Conservation (phyloP, 2,329 filamentous ascomycete species). For the Neofusicoccum laricinum region DNA sequence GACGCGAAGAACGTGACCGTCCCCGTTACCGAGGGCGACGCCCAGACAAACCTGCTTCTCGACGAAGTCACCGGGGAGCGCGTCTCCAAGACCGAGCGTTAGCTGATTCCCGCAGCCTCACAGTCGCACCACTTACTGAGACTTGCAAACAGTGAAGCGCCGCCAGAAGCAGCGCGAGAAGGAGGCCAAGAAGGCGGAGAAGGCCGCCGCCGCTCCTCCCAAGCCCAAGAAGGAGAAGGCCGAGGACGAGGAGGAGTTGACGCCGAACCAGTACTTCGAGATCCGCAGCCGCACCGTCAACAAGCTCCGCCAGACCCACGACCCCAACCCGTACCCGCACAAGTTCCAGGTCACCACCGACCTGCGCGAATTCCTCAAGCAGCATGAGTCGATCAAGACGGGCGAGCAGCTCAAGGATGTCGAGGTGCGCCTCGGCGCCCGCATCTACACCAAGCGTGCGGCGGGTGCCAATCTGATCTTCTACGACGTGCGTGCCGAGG, state of each 20-base stretch:
- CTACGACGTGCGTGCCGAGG: slow-evolving; percentile 79
- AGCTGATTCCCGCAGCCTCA: slow-evolving; percentile 10
- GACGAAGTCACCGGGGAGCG: slow-evolving; percentile 92
- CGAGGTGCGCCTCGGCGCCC: slow-evolving; percentile 72
- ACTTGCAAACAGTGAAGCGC: slow-evolving; percentile 75
- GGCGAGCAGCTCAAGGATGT: slow-evolving; percentile 78
- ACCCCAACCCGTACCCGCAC: slow-evolving; percentile 78
- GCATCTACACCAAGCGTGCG: slow-evolving; percentile 76
- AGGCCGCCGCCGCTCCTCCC: slow-evolving; percentile 66
- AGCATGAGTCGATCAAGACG: slow-evolving; percentile 80
- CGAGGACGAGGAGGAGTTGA: slow-evolving; percentile 69
- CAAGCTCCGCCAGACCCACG: slow-evolving; percentile 68
- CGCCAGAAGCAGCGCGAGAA: slow-evolving; percentile 86
- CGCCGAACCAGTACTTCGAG: slow-evolving; percentile 90
- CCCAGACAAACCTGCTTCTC: slow-evolving; percentile 65
- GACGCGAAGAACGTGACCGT: slow-evolving; percentile 62
- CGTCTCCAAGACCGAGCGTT: slow-evolving; percentile 51
- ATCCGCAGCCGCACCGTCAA: slow-evolving; percentile 83
- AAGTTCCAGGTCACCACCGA: slow-evolving; percentile 86
- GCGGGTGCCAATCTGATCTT: slow-evolving; percentile 84
- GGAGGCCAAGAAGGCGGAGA: slow-evolving; percentile 85
- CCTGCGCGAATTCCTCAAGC: slow-evolving; percentile 72
- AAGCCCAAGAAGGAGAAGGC: slow-evolving; percentile 60
- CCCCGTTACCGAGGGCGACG: slow-evolving; percentile 52
- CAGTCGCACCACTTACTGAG: slow-evolving; percentile 23